phyloP scores from a whole-genome alignment of 1,284 basidiomycete genomes.

The Ceratobasidium sp. region DNA sequence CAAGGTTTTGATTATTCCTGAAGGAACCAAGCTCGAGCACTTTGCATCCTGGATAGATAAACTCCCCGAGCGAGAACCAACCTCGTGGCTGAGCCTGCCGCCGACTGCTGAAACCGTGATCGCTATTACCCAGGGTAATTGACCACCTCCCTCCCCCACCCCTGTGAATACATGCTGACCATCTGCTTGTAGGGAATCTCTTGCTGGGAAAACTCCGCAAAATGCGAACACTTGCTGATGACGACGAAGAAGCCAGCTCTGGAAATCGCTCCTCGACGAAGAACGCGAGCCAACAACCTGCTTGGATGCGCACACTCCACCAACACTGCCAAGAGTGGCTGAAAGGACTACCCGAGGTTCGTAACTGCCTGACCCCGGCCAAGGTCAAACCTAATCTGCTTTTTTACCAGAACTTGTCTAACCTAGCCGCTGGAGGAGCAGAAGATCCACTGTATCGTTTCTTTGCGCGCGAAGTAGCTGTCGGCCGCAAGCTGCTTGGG shows the following conservation, averaged over 20 bases:
- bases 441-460: constrained; percentile 85
- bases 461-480: constrained; percentile 88
- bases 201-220: constrained; percentile 88
- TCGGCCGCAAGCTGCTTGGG: constrained; percentile 80
- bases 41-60: constrained; percentile 89
- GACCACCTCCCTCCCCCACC: neutral
- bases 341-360: constrained; percentile 76
- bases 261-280: constrained; percentile 69
- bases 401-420: constrained; percentile 12
- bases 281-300: constrained; percentile 78
- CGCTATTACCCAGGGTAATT: constrained; percentile 86
- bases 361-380: constrained; percentile 51
- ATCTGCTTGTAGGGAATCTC: constrained; percentile 72
- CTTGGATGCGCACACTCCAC: constrained; percentile 90
- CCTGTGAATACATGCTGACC: constrained; percentile 46
- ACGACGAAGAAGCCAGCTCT: constrained; percentile 78
- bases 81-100: constrained; percentile 91
- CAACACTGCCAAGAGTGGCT: constrained; percentile 89
- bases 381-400: neutral
- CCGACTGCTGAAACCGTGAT: constrained; percentile 92
- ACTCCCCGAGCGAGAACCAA: constrained; percentile 91
- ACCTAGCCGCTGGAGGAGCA: constrained; percentile 24
- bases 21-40: constrained; percentile 90
- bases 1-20: constrained; percentile 79
- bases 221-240: constrained; percentile 91